A percentile compares a stretch with the other conserved stretches of the same genome.
Evolutionary conservation across 1,284 basidiomycete genomes (phyloP).

Genomic region (Cryptococcus sp.): DNA sequence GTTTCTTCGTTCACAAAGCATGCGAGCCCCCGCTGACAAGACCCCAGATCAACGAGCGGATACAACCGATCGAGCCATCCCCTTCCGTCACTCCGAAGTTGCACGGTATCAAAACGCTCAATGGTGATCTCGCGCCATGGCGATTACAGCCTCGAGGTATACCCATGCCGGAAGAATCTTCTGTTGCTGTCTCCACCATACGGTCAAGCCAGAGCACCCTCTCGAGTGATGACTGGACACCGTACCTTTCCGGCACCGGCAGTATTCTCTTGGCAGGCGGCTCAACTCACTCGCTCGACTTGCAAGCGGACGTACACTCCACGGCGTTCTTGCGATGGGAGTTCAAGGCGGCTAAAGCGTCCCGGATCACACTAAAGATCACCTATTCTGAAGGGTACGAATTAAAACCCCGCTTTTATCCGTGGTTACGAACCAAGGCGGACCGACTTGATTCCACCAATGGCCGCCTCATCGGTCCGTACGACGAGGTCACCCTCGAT

Average conservation of each 20-base stretch:
- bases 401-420: constrained; percentile 22
- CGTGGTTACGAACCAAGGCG: constrained; percentile 32
- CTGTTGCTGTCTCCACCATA: constrained; percentile 14
- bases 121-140: constrained; percentile 33
- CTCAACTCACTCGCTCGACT: constrained; percentile 19
- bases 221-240: constrained; percentile 7
- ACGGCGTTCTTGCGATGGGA: constrained; percentile 28
- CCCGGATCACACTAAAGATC: constrained; percentile 21
- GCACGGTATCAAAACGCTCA: constrained; percentile 22
- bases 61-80: background rate
- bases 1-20: background rate
- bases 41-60: constrained; percentile 32
- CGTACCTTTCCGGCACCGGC: constrained; percentile 1
- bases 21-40: background rate
- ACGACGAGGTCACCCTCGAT: constrained; percentile 24
- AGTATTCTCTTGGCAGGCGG: constrained; percentile 7
- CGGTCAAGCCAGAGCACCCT: constrained; percentile 7
- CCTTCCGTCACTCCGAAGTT: constrained; percentile 7
- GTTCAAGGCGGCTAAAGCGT: constrained; percentile 11
- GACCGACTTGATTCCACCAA: constrained; percentile 24
- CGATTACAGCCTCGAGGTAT: constrained; percentile 24
- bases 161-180: constrained; percentile 23
- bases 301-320: constrained; percentile 29
- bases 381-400: constrained; percentile 40
- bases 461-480: constrained; percentile 28